Conservation (phyloP, 108 stramenopile genomes). For the Cyclostephanos tholiformis region DNA sequence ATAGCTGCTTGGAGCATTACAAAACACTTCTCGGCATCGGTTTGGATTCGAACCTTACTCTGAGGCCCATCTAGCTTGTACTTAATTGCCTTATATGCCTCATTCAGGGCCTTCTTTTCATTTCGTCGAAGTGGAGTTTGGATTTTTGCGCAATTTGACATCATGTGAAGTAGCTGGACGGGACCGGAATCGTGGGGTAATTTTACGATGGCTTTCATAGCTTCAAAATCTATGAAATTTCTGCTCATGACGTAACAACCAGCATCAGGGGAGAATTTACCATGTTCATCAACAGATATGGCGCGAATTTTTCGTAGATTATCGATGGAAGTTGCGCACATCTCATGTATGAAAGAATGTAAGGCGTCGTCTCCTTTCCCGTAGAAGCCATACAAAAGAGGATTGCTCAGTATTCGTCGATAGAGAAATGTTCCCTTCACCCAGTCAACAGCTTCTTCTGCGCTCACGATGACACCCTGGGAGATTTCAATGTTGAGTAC, state of each 20-base stretch:
- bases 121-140: conserved; percentile 69
- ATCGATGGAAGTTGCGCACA: conserved; percentile 47
- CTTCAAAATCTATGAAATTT: conserved; percentile 65
- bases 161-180: conserved; percentile 62
- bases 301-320: conserved; percentile 33
- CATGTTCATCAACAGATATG: conserved; percentile 36
- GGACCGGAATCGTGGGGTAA: conserved; percentile 65
- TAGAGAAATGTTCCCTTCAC: conserved; percentile 70
- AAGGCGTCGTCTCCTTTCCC: conserved; percentile 22
- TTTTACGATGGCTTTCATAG: conserved; percentile 69
- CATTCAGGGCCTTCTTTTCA: conserved; percentile 84
- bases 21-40: conserved; percentile 77
- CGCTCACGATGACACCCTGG: conserved; percentile 68
- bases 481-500: conserved; percentile 84
- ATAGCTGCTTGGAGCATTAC: conserved; percentile 83
- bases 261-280: conserved; percentile 48
- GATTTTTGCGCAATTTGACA: conserved; percentile 65
- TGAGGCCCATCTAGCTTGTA: conserved; percentile 76
- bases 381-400: conserved; percentile 47
- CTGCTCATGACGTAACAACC: conserved; percentile 78
- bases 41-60: conserved; percentile 78
- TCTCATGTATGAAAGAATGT: conserved; percentile 38
- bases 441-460: conserved; percentile 66
- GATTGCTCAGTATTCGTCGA: conserved; percentile 50
- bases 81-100: conserved; percentile 71